These are phyloP conservation scores for Drechslerella stenobrocha DNA, from an alignment of 2,329 filamentous ascomycete species.

Conservation along the genomic window DNA sequence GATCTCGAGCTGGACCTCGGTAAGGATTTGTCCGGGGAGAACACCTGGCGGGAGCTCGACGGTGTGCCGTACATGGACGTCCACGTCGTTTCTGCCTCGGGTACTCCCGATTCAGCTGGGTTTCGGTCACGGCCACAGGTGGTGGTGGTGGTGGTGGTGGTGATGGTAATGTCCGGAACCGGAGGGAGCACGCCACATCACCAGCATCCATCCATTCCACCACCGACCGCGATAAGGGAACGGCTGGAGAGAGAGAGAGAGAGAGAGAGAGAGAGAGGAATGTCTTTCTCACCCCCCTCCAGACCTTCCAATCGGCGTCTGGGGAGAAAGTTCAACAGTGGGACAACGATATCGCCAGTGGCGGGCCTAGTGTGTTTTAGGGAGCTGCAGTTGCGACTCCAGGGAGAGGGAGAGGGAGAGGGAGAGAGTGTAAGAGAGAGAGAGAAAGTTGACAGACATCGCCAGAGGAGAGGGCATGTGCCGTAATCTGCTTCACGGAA, in stretches of 20 bases:
- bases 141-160: too few relatives aligned
- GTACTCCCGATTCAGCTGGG: slow-evolving; percentile 1
- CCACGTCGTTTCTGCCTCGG: too few relatives aligned
- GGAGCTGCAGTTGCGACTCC: slow-evolving; percentile 1
- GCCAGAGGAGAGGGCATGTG: not conserved
- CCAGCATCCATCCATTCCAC: slow-evolving; percentile 1
- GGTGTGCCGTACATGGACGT: too few relatives aligned
- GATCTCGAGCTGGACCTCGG: too few relatives aligned
- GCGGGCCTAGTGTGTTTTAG: slow-evolving; percentile 1
- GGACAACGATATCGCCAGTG: not conserved
- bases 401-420: too few relatives aligned
- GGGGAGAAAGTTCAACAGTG: too few relatives aligned
- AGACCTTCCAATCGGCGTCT: too few relatives aligned
- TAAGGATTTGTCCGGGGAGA: too few relatives aligned
- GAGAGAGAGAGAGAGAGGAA: not conserved
- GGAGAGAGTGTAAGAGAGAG: too few relatives aligned
- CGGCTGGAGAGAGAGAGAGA: not conserved
- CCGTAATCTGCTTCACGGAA: not conserved
- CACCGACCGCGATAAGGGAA: not conserved
- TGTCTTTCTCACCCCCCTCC: not conserved
- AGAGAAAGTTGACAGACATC: too few relatives aligned
- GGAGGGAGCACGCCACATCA: slow-evolving; percentile 8
- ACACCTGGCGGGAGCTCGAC: too few relatives aligned
- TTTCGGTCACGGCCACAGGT: not conserved
- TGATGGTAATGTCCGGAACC: not conserved